Percentiles rank a stretch among this genome's conserved stretches.
Conservation (phyloP, 352 stramenopile species). For the Phytophthora nicotianae region DNA sequence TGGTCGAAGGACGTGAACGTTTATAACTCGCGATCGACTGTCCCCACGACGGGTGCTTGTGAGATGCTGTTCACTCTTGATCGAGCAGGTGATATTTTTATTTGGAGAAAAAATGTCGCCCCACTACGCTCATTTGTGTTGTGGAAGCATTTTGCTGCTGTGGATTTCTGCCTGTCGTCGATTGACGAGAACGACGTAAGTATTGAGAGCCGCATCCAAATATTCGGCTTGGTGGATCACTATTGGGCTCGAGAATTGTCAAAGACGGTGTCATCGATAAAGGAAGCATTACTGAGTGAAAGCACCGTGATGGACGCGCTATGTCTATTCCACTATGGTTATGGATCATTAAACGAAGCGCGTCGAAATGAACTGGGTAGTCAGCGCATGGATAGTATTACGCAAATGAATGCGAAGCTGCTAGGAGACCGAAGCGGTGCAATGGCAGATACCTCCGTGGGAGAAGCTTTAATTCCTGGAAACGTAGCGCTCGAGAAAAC, state of each 20-base stretch:
- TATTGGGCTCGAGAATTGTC: constrained; percentile 42
- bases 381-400: constrained; percentile 67
- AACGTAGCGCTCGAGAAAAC: constrained; percentile 65
- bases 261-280: constrained; percentile 39
- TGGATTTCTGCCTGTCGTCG: constrained; percentile 40
- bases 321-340: constrained; percentile 76
- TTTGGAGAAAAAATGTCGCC: constrained; percentile 74
- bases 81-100: constrained; percentile 59
- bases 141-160: constrained; percentile 63
- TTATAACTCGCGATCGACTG: constrained; percentile 43
- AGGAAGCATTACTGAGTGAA: constrained; percentile 69
- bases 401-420: constrained; percentile 70
- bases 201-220: constrained; percentile 17
- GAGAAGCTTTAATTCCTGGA: constrained; percentile 69
- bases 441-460: constrained; percentile 63
- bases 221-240: constrained; percentile 44
- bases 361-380: constrained; percentile 58
- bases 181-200: constrained; percentile 10
- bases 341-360: constrained; percentile 60
- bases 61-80: constrained; percentile 87
- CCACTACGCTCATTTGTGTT: constrained; percentile 61
- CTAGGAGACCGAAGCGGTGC: constrained; percentile 57
- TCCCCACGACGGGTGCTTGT: constrained; percentile 26
- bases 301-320: constrained; percentile 70
- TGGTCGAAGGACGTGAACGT: constrained; percentile 67